A percentile compares a stretch with the other conserved stretches of the same genome.
Evolutionary conservation across 169 alveolate species (phyloP).

Genomic region (Cyclospora cayetanensis): DNA sequence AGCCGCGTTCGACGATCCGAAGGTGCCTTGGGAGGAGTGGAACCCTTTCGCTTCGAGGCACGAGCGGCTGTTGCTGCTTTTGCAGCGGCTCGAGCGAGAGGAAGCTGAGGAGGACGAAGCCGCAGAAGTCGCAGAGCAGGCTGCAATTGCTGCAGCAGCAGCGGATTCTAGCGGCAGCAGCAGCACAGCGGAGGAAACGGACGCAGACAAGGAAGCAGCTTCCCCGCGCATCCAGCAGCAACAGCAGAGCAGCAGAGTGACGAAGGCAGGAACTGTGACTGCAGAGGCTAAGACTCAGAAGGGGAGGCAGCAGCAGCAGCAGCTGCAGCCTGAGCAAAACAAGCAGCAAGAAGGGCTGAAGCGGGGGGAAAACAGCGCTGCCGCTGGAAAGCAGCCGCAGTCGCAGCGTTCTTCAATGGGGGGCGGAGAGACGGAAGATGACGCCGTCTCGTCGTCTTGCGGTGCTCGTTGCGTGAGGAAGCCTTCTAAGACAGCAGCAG

Average conservation of each 20-base stretch:
- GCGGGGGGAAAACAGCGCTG: not conserved
- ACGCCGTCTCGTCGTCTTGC: not conserved
- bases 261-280: no score
- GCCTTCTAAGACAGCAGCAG: not conserved
- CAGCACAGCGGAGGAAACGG: constrained; percentile 11
- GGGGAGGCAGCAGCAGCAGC: not conserved
- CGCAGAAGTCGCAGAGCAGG: not conserved
- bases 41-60: not conserved
- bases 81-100: not conserved
- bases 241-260: not conserved
- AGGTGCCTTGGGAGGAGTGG: not conserved
- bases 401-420: not conserved
- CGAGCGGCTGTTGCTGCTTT: not conserved
- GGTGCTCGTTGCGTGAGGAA: not conserved
- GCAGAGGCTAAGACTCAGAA: no score
- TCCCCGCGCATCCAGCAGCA: not conserved
- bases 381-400: not conserved
- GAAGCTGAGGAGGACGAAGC: constrained; percentile 9
- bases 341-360: not conserved
- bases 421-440: not conserved
- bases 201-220: not conserved
- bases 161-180: constrained; percentile 19
- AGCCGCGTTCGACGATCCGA: not conserved
- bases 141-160: constrained; percentile 4
- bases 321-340: not conserved